Base-by-base conservation (phyloP, 2,329 filamentous ascomycete genomes). In the Alternaria infectoria region DNA sequence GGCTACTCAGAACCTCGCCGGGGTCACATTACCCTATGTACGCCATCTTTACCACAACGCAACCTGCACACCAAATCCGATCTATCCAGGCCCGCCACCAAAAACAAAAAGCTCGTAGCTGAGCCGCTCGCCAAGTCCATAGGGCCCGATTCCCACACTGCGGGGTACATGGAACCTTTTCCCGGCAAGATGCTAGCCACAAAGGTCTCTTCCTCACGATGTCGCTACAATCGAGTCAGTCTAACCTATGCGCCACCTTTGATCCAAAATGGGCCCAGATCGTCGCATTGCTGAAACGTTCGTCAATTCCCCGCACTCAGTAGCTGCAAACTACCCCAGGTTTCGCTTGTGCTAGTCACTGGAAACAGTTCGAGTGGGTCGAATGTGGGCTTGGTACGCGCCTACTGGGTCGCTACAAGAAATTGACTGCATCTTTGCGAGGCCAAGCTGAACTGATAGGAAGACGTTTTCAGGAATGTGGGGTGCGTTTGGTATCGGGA, bases 261-360 rank as follows among this genome's bases (percentile, higher is more conserved):
- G 52, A 28, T 28, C 51, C 40, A 25, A 26, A 51, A 46, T 25
- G 30, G 32, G 60, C 50, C 57, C 57, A 65, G 66, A 59, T 63
- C 59, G 36, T 47, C 19, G 55, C 58, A 15, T 10, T 49, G 56
- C 56, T 28, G 40, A 44, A 19, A 52, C 51, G 46, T 54, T 54
- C 47, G 57, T 40, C 25, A n/a, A 43, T 72, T 72, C 73, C 72
- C 74, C 74, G 72, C 74, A 75, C 59, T 65, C 28, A 45, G 57
- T 59, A 67, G 55, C 30, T 17, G 43, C 21, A 19, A 19, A 65
- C 69, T 74, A 70, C 70, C 71, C 73, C 54, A 69, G 69, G 66
- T 65, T 52, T 62, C 56, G 44, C 59, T 54, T 43, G 46, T 57
- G 45, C 64, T 69, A 57, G 57, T 21, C 63, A 59, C 32, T 36